Evolutionary conservation across 2,329 filamentous ascomycete species (phyloP), one percentile per base, ranked within the genome.

Genomic region (Helminthosporium solani): DNA sequence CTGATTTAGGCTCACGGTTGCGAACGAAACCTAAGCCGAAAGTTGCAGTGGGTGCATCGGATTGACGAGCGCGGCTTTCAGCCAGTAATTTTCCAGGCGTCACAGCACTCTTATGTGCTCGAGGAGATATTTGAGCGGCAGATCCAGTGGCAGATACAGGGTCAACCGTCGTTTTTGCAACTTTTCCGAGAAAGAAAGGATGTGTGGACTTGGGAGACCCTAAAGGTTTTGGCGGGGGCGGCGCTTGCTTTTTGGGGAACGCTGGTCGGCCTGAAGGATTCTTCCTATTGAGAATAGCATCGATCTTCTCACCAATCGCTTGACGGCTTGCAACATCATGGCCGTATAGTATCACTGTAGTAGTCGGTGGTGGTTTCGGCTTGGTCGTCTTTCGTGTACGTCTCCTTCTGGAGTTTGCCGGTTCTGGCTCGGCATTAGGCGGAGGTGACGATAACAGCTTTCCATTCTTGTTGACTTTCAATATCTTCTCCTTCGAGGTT

Each of bases 161-260:
- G 6, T 58, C 54, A 19, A 60, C 50, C 40, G 58, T 60, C 33
- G 56, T 61, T 18, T 42, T 46, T 2, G 35, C 65, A 6, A 74
- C 18, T 55, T 84, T 87, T 5, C 79, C 81, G 14, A 78, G 62
- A 60, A 90, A 90, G 61, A 90, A 88, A 0, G 87, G 86, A 68
- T 90, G 84, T 0, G 81, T 79, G 1, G 73, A 56, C 57, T 80
- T 83, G 6, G 66, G 55, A 34, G 69, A 57, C 12, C 58, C 57
- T 40, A 58, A 42, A 51, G 67, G 61, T 50, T 69, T 70, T 28
- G 48, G 33, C 19, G 59, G 36, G 31, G 40, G 23, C 30, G 48
- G 33, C 19, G 59, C 33, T 33, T 40, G 21, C 44, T 63, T 56
- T 40, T 57, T 50, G 36, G 42, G 46, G 11, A 53, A 64, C 28